phyloP scores from a whole-genome alignment of 129 eudicot genomes.

The Arctium minus region DNA sequence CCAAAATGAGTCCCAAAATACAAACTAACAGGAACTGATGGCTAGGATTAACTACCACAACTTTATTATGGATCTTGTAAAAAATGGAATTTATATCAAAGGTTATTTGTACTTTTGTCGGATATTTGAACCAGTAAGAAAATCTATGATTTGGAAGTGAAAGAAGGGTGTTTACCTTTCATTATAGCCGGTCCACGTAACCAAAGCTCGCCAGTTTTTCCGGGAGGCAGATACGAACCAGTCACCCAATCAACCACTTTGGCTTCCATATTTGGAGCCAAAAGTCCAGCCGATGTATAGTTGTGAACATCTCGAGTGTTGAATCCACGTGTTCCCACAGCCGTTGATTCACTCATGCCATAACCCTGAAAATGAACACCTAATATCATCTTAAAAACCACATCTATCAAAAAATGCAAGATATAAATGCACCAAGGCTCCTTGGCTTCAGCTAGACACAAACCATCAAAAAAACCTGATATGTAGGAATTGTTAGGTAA shows the following conservation, averaged over 20 bases:
- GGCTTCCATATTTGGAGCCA: conserved; percentile 83
- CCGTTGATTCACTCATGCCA: conserved; percentile 74
- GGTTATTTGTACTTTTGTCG: neutral
- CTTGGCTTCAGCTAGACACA: neutral
- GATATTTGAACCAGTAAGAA: neutral
- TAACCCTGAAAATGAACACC: conserved; percentile 49
- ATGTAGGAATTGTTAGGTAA: too few relatives aligned
- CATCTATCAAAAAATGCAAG: neutral
- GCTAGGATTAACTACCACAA: too few relatives aligned
- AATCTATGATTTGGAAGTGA: neutral
- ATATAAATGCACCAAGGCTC: too few relatives aligned
- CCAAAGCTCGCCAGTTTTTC: conserved; percentile 81
- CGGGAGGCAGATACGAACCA: conserved; percentile 66
- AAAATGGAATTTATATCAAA: too few relatives aligned
- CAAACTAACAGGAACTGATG: neutral
- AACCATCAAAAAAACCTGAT: neutral
- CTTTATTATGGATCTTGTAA: neutral
- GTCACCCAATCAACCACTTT: conserved; percentile 76
- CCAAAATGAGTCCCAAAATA: neutral
- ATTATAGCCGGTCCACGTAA: conserved; percentile 64
- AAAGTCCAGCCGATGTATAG: conserved; percentile 65
- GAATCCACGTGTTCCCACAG: conserved; percentile 64
- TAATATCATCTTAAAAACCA: neutral
- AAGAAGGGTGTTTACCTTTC: conserved; percentile 58
- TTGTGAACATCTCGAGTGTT: conserved; percentile 33